A percentile compares a stretch with the other conserved stretches of the same genome.
These are phyloP conservation scores for Nectriaceae sp. DNA, from an alignment of 2,329 filamentous ascomycete genomes.

Conservation along the genomic window DNA sequence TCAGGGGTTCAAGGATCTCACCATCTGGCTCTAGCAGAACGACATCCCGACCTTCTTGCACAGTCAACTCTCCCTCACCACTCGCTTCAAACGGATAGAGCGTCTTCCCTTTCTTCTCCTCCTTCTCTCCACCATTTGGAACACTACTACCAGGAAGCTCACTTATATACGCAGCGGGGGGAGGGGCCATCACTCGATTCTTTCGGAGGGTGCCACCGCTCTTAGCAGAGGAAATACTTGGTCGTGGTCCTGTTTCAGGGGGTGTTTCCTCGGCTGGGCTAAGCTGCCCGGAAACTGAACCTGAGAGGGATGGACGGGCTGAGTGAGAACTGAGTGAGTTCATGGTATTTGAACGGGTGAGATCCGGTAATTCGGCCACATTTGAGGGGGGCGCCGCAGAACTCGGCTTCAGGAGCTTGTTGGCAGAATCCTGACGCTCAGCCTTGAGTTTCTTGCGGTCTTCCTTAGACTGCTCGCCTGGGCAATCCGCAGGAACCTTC, in stretches of 20 bases:
- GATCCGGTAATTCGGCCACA: conserved; percentile 63
- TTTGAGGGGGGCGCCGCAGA: conserved; percentile 41
- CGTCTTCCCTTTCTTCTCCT: conserved; percentile 77
- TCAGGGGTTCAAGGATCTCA: conserved; percentile 48
- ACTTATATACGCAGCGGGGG: conserved; percentile 78
- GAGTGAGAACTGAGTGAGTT: conserved; percentile 86
- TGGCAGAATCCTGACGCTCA: conserved; percentile 79
- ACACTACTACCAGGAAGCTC: conserved; percentile 58
- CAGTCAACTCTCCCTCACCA: conserved; percentile 78
- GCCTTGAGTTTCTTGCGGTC: conserved; percentile 92
- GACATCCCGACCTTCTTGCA: conserved; percentile 78
- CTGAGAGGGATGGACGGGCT: conserved; percentile 74
- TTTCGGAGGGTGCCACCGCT: conserved; percentile 42
- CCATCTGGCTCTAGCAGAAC: conserved; percentile 83
- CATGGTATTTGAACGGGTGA: conserved; percentile 84
- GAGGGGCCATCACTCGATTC: conserved; percentile 82
- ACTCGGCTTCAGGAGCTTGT: conserved; percentile 54
- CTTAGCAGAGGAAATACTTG: conserved; percentile 31
- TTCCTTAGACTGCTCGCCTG: conserved; percentile 90
- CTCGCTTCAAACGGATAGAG: conserved; percentile 82
- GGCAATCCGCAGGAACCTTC: conserved; percentile 96
- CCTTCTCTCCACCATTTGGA: conserved; percentile 42
- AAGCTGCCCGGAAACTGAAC: conserved; percentile 49
- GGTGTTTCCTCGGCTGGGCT: conserved; percentile 54
- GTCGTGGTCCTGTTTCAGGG: conserved; percentile 22